phyloP scores from a whole-genome alignment of 129 eudicot species.

The Oenanthe sinensis region DNA sequence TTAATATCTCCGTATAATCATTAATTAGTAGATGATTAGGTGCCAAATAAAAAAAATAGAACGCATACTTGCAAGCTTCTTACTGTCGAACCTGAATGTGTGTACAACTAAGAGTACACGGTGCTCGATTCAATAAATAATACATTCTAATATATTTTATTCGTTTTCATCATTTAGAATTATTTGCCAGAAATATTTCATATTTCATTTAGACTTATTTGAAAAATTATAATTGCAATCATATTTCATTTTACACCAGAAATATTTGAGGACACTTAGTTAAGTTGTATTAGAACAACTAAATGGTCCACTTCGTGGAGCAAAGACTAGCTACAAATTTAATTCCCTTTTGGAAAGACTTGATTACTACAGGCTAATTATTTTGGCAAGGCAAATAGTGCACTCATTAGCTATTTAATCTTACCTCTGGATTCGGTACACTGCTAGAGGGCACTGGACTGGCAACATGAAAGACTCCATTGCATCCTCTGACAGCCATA shows the following conservation, averaged over 20 bases:
- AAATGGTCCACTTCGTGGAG: not conserved
- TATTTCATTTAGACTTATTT: not conserved
- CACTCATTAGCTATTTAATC: constrained; percentile 1
- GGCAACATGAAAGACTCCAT: constrained; percentile 82
- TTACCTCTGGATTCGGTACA: constrained; percentile 74
- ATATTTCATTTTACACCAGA: not conserved
- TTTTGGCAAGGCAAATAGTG: not conserved
- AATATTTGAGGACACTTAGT: not conserved
- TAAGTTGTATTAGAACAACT: not conserved
- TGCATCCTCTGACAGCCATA: constrained; percentile 59
- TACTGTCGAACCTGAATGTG: not conserved
- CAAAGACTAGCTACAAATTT: not conserved
- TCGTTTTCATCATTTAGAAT: not conserved
- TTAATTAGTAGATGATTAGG: not conserved
- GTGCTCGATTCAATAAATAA: not conserved
- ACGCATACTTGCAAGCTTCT: not conserved
- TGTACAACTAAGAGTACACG: not conserved
- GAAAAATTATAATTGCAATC: not conserved
- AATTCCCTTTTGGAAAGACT: not conserved
- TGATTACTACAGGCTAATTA: not conserved
- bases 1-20: not conserved
- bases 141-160: not conserved
- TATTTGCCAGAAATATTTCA: not conserved
- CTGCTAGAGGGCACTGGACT: constrained; percentile 70
- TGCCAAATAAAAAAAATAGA: not conserved